Base-by-base conservation (phyloP, 768 basidiomycete genomes). In the Sporobolomyces pararoseus region DNA sequence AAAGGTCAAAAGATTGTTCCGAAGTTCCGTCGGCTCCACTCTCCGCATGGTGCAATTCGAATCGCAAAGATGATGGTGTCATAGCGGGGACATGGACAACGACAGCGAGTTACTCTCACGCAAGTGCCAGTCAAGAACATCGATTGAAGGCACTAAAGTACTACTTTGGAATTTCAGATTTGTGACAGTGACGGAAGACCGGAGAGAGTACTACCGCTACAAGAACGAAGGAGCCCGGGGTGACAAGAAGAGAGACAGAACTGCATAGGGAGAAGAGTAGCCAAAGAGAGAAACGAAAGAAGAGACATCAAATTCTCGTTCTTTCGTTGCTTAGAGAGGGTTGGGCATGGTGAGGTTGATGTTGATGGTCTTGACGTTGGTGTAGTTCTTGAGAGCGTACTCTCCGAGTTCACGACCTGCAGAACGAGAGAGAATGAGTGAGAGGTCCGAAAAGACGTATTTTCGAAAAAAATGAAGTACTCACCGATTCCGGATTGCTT, bases 401-500 rank as follows among this genome's bases (percentile, higher is more conserved):
- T 76, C 74, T 21, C 78, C 78, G 17, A 79, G 75, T 65, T 79
- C 78, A 25, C 78, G 72, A 4, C 78, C 51, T 54, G 53, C 17
- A 35, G 29, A 16, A 54, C 9, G 14, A 7, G 31, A 21, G 37
- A 14, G 53, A n/a, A n/a, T 23, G 5, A 34, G 21, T 12, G 51
- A 52, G 10, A 32, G 32, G 5, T 54, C 21, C 31, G 3, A 35
- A 34, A 32, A 21, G 19, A 34, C 19, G 32, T 29, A n/a, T n/a
- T n/a, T n/a, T n/a, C n/a, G n/a, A n/a, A n/a, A n/a, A n/a, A n/a
- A n/a, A n/a, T n/a, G n/a, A n/a, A n/a, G n/a, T n/a, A 14, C 53
- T 35, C 7, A 34, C 53, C 78, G 53, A 81, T 78, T 71, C 81
- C 82, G 49, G 77, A 79, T 73, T 80, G 77, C 79, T 82, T 82